Base-by-base conservation (phyloP, 768 basidiomycete species). In the Rhizopogon vesiculosus region DNA sequence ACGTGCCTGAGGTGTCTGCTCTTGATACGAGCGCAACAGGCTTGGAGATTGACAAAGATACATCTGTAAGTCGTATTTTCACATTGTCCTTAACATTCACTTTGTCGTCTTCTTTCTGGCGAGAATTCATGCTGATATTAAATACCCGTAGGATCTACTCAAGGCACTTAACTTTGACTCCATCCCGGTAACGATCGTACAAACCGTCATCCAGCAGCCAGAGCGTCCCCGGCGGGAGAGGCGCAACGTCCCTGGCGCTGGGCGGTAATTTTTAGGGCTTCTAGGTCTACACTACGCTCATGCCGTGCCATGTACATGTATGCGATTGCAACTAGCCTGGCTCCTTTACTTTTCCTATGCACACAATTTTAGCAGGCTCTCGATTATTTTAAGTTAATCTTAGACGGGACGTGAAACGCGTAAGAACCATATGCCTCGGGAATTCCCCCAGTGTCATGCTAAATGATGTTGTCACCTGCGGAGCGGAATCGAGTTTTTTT, bases 1-100 rank as follows among this genome's bases (percentile, higher is more conserved):
- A 92, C 74, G 96, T 98, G 53, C 97, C 97, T 61, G 97, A 98
- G 69, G 87, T 97, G 40, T 99, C 97, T 52, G 97, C 97, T 41
- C 89, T 99, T 61, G 91, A 95, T 73, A 85, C 83, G 56, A 77
- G 81, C 56, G 76, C 76, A 5, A 81, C 78, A 43, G 88, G 88
- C 44, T 78, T 98, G 54, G 89, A 94, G 71, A 80, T 99, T 66
- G 97, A 99, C 70, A 79, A 78, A 51, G 93, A 96, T 64, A 98
- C 97, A 72, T 93, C 96, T 83, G 94, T 92, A 55, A 63, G 84
- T 76, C 42, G 54, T 33, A n/a, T 18, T 25, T 35, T 4, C 10
- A 45, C 16, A 43, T 40, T 51, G 6, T 41, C 45, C 12, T 13
- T 42, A 16, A 16, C 12, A 15, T 61, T 15, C 45, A 40, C 31